Evolutionary conservation across 495 filamentous ascomycete genomes (phyloP).

Genomic region (Talaromyces liani): DNA sequence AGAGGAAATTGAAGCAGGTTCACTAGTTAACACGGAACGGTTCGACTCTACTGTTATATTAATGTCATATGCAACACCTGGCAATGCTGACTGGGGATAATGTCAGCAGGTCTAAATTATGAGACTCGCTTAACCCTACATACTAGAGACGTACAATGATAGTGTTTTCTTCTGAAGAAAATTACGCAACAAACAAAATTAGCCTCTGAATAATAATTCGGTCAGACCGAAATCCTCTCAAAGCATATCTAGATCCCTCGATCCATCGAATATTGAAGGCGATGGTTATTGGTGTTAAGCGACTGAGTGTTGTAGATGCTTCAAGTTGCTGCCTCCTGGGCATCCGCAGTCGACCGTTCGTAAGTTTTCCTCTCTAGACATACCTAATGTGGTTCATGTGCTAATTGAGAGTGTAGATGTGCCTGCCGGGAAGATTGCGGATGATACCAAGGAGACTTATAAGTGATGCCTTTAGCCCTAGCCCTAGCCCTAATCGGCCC

Average conservation of each 20-base stretch:
- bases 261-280: background rate
- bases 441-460: background rate
- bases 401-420: background rate
- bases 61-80: no score
- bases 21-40: background rate
- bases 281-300: background rate
- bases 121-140: background rate
- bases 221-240: no score
- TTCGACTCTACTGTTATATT: no score
- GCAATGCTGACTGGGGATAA: background rate
- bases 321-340: background rate
- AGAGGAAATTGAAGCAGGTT: background rate
- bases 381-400: background rate
- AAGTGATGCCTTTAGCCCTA: background rate
- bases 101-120: background rate
- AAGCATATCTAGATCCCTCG: no score
- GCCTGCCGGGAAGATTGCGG: background rate
- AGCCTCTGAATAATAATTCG: no score
- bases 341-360: background rate
- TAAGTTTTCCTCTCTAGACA: background rate
- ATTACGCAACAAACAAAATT: background rate
- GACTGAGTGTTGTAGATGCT: background rate
- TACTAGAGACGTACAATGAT: background rate
- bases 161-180: background rate
- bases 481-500: background rate